These are phyloP conservation scores for Barbatosphaeria neglecta DNA, from an alignment of 495 filamentous ascomycete species.

Conservation along the genomic window DNA sequence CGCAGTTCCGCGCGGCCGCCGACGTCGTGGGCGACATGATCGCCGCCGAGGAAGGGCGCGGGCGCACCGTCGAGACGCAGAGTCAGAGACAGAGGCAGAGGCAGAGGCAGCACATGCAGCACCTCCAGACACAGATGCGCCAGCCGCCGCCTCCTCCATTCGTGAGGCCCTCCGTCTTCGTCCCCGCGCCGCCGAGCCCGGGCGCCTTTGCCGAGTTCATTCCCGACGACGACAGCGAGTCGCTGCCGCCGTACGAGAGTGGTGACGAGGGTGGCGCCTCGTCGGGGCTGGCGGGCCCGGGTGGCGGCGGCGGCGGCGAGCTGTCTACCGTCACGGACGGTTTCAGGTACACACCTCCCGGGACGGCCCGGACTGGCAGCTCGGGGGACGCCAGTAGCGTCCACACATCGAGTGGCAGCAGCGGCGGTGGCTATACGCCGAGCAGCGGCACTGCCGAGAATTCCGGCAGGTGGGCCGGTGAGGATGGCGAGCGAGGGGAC, in stretches of 20 bases:
- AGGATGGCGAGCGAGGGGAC: conserved; percentile 1
- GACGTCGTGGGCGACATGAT: conserved; percentile 29
- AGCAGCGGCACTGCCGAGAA: no score
- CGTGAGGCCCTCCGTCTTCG: background rate
- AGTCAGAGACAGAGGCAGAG: no score
- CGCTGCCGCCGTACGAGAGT: conserved; percentile 26
- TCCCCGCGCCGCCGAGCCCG: conserved; percentile 11
- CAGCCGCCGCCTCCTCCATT: no score
- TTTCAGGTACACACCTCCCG: conserved; percentile 20
- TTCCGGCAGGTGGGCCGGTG: background rate
- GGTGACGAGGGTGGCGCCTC: conserved; percentile 11
- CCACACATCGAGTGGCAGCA: no score
- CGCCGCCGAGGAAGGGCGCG: conserved; percentile 26
- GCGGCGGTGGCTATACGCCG: conserved; percentile 1
- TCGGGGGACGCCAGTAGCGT: background rate
- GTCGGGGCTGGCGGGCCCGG: no score
- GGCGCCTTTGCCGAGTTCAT: conserved; percentile 17
- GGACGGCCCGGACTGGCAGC: background rate
- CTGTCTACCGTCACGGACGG: conserved; percentile 20
- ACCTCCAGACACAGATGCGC: no score
- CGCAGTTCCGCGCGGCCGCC: conserved; percentile 31
- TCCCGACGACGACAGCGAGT: conserved; percentile 23
- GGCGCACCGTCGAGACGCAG: background rate
- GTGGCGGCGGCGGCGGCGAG: no score
- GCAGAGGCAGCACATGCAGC: conserved; percentile 4